Percentiles rank a stretch among this genome's conserved stretches.
Conservation (phyloP, 768 basidiomycete species). For the Boletus coccyginus region DNA sequence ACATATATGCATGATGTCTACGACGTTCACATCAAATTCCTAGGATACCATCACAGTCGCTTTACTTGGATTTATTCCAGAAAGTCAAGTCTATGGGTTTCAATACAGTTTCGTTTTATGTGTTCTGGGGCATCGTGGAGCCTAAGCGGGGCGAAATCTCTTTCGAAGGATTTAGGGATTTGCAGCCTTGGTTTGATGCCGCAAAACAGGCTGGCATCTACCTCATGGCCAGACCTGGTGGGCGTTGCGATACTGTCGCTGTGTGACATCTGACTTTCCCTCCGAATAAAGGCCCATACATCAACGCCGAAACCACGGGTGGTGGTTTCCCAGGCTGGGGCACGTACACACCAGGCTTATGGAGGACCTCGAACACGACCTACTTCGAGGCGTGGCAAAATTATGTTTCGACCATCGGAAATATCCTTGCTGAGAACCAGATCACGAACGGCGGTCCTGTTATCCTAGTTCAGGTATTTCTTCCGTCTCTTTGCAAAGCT, state of each 20-base stretch:
- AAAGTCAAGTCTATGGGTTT: slow-evolving; percentile 50
- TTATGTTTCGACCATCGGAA: slow-evolving; percentile 50
- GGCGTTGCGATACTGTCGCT: not conserved
- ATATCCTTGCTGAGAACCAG: slow-evolving; percentile 52
- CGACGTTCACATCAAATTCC: not conserved
- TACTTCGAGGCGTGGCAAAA: slow-evolving; percentile 52
- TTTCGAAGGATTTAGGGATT: slow-evolving; percentile 45
- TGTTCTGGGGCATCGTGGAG: slow-evolving; percentile 50
- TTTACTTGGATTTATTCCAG: slow-evolving; percentile 51
- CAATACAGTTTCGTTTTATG: slow-evolving; percentile 49
- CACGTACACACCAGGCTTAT: slow-evolving; percentile 47
- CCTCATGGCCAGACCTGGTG: slow-evolving; percentile 28
- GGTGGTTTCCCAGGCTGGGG: slow-evolving; percentile 57
- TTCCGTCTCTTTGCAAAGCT: slow-evolving; percentile 30
- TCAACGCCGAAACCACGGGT: slow-evolving; percentile 34
- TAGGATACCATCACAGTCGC: slow-evolving; percentile 37
- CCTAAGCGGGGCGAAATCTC: slow-evolving; percentile 49
- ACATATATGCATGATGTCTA: not conserved
- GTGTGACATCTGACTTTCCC: not conserved
- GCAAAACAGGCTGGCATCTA: slow-evolving; percentile 29
- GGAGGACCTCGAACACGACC: slow-evolving; percentile 48
- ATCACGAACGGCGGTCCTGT: slow-evolving; percentile 60
- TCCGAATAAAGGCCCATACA: slow-evolving; percentile 22
- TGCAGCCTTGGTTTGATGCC: slow-evolving; percentile 29
- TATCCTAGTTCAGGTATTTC: slow-evolving; percentile 31